These are phyloP conservation scores for Pseudotulostoma volvatum DNA, from an alignment of 495 filamentous ascomycete species.

Conservation along the genomic window DNA sequence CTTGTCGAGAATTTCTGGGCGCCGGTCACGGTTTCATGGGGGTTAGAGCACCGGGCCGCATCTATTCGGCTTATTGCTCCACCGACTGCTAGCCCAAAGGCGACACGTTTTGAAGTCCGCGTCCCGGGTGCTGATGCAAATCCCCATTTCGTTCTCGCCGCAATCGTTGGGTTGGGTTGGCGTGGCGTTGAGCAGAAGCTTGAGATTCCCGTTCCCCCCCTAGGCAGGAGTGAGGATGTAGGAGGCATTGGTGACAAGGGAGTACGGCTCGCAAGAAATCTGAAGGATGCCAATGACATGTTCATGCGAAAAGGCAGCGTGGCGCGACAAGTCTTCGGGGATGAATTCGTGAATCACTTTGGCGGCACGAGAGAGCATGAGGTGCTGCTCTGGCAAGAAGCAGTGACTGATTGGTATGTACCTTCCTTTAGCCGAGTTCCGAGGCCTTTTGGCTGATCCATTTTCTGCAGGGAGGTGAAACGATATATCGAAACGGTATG, in stretches of 20 bases:
- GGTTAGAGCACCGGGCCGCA: constrained; percentile 83
- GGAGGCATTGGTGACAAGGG: constrained; percentile 45
- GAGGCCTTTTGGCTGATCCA: too few species aligned
- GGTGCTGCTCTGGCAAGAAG: constrained; percentile 80
- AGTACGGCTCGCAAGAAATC: constrained; percentile 46
- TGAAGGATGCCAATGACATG: constrained; percentile 63
- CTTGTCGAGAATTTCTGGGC: constrained; percentile 99
- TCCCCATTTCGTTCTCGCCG: constrained; percentile 71
- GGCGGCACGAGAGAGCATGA: constrained; percentile 88
- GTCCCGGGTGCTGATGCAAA: constrained; percentile 87
- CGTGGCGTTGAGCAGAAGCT: constrained; percentile 82
- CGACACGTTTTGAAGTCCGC: constrained; percentile 82
- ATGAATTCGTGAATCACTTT: constrained; percentile 92
- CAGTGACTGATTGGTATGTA: constrained; percentile 80
- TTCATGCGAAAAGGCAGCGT: constrained; percentile 65
- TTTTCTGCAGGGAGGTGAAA: constrained; percentile 33
- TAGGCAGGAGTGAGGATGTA: constrained; percentile 60
- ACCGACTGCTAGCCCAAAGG: constrained; percentile 62
- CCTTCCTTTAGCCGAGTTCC: constrained; percentile 3
- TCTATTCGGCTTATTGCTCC: constrained; percentile 81
- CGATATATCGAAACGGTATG: constrained; percentile 36
- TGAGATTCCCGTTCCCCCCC: constrained; percentile 62
- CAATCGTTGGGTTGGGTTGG: constrained; percentile 73
- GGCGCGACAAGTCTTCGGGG: constrained; percentile 79
- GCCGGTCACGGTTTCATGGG: constrained; percentile 93